A percentile compares a stretch with the other conserved stretches of the same genome.
Conservation (phyloP, 352 stramenopile species). For the Phytophthora boehmeriae region DNA sequence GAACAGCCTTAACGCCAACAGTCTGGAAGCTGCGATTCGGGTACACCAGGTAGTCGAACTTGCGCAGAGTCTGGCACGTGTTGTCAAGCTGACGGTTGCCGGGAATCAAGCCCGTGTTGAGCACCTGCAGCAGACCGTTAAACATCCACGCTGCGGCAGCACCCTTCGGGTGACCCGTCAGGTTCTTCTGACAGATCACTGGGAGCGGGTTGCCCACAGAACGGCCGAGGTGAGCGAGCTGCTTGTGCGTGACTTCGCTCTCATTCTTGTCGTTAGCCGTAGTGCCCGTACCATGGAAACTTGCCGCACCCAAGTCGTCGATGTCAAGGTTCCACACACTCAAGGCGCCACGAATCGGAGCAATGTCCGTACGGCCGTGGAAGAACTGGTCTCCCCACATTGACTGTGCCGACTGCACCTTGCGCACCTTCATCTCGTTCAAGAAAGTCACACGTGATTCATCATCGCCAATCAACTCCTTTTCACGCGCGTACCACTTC, state of each 20-base stretch:
- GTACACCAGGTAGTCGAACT: conserved; percentile 83
- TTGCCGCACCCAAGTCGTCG: conserved; percentile 83
- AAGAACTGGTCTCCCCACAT: conserved; percentile 81
- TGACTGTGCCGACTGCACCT: conserved; percentile 67
- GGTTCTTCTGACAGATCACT: conserved; percentile 83
- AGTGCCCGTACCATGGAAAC: conserved; percentile 87
- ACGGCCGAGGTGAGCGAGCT: conserved; percentile 79
- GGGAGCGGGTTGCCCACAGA: conserved; percentile 76
- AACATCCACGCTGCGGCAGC: conserved; percentile 84
- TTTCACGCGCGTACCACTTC: conserved; percentile 70
- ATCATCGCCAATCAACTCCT: conserved; percentile 41
- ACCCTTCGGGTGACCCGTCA: conserved; percentile 86
- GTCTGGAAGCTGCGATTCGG: conserved; percentile 84
- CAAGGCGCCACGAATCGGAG: conserved; percentile 77
- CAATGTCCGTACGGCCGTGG: conserved; percentile 59
- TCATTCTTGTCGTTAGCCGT: conserved; percentile 90
- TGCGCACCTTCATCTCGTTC: conserved; percentile 69
- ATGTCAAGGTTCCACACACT: conserved; percentile 80
- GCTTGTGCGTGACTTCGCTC: conserved; percentile 87
- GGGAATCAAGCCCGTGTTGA: conserved; percentile 78
- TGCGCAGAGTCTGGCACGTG: conserved; percentile 63
- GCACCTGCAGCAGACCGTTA: conserved; percentile 82
- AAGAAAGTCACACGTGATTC: conserved; percentile 53
- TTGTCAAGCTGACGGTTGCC: conserved; percentile 89
- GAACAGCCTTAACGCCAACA: conserved; percentile 72